Evolutionary conservation across 2,329 filamentous ascomycete genomes (phyloP).

Genomic region (Penicillium sp.): DNA sequence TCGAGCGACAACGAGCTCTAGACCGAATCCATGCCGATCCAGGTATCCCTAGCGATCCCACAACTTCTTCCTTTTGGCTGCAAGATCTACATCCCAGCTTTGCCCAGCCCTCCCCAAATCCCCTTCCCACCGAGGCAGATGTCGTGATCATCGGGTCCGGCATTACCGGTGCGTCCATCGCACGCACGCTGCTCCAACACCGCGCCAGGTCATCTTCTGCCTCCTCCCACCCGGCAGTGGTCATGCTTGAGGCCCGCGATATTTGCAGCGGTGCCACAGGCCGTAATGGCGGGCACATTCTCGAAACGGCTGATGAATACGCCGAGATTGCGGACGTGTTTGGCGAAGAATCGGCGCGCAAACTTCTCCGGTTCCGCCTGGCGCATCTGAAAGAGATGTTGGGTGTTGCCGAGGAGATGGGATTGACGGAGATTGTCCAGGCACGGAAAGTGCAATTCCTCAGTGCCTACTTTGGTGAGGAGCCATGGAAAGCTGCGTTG

Average conservation of each 20-base stretch:
- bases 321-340: constrained; percentile 15
- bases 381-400: constrained; percentile 27
- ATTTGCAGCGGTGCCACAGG: constrained; percentile 37
- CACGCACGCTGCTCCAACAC: constrained; percentile 24
- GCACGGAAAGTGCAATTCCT: constrained; percentile 31
- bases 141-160: constrained; percentile 36
- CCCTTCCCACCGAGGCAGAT: constrained; percentile 29
- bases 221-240: constrained; percentile 15
- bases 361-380: constrained; percentile 25
- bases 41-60: constrained; percentile 25
- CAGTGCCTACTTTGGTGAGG: constrained; percentile 30
- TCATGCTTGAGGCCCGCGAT: constrained; percentile 35
- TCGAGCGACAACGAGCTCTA: constrained; percentile 27
- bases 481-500: constrained; percentile 23
- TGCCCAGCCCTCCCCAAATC: constrained; percentile 15
- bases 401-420: constrained; percentile 21
- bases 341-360: constrained; percentile 25
- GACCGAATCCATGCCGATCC: constrained; percentile 28
- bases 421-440: constrained; percentile 22
- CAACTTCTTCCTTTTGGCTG: constrained; percentile 40
- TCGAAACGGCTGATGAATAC: constrained; percentile 31
- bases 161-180: constrained; percentile 30
- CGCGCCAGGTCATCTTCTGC: constrained; percentile 1
- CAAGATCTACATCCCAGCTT: constrained; percentile 26
- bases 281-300: constrained; percentile 37